Evolutionary conservation across 164 flowering plant species (phyloP).

Genomic region (Sextonia rubra): DNA sequence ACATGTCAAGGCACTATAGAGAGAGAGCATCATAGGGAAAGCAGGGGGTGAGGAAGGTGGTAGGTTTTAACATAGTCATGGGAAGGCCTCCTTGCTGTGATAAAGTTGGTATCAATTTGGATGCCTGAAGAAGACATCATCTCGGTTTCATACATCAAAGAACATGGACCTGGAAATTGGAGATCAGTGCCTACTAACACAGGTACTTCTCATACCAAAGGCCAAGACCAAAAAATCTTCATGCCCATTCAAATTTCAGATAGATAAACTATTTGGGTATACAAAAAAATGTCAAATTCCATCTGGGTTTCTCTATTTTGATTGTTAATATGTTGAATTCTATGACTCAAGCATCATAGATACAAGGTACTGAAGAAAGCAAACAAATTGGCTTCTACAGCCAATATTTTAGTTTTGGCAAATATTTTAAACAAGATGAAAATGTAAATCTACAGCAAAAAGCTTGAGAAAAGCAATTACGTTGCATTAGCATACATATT

Average conservation of each 20-base stretch:
- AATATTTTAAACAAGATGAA: too few species aligned
- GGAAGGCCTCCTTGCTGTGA: constrained; percentile 83
- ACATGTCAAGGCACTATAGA: constrained; percentile 19
- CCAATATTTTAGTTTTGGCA: too few species aligned
- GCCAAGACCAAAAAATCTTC: not conserved
- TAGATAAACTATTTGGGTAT: not conserved
- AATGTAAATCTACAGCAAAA: not conserved
- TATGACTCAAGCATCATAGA: not conserved
- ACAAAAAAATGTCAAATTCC: not conserved
- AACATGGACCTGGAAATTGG: constrained; percentile 53
- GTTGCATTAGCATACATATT: too few species aligned
- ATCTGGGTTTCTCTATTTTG: not conserved
- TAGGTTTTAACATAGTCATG: constrained; percentile 25
- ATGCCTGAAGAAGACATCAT: constrained; percentile 78
- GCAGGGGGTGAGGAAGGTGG: constrained; percentile 1
- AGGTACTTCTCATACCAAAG: constrained; percentile 14
- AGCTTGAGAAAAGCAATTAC: not conserved
- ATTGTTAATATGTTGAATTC: not conserved
- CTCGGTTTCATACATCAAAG: constrained; percentile 62
- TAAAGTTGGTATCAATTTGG: constrained; percentile 86
- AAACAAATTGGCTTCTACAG: not conserved
- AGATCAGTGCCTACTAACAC: constrained; percentile 39
- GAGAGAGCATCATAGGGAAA: constrained; percentile 8
- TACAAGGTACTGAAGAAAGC: not conserved
- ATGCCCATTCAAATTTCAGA: not conserved